A percentile compares a stretch with the other conserved stretches of the same genome.
Evolutionary conservation across 331 rosid species (phyloP).

Genomic region (Rosa hybrid): DNA sequence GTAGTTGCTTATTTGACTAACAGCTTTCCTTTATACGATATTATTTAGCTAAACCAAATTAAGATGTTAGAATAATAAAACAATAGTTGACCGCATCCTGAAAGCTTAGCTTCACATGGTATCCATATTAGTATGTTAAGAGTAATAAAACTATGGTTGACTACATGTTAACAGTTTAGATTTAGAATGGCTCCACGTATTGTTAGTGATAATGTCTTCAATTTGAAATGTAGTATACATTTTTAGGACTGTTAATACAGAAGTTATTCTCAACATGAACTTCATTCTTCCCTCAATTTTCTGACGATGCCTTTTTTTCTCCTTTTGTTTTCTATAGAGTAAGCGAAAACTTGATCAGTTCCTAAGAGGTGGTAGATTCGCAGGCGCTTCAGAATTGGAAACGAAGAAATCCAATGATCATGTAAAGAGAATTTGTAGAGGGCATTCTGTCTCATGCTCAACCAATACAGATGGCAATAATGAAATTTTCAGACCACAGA

Average conservation of each 20-base stretch:
- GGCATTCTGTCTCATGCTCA: slow-evolving; percentile 9
- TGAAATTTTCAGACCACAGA: background rate
- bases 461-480: background rate
- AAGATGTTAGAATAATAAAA: background rate
- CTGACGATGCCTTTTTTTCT: background rate
- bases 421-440: slow-evolving; percentile 6
- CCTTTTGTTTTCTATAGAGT: slow-evolving; percentile 19
- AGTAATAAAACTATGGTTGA: background rate
- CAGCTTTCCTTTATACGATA: background rate
- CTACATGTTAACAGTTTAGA: background rate
- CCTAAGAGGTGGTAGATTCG: slow-evolving; percentile 11
- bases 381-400: slow-evolving; percentile 15
- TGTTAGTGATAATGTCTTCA: background rate
- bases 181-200: background rate
- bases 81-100: background rate
- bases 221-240: background rate
- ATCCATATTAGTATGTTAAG: background rate
- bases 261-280: background rate
- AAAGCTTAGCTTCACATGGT: background rate
- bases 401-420: slow-evolving; percentile 7
- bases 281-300: slow-evolving; percentile 2
- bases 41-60: background rate
- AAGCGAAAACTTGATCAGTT: slow-evolving; percentile 27
- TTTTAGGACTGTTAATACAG: background rate
- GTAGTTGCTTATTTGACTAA: background rate